Base-by-base conservation (phyloP, 2,329 filamentous ascomycete genomes). In the Shiraia sp. region DNA sequence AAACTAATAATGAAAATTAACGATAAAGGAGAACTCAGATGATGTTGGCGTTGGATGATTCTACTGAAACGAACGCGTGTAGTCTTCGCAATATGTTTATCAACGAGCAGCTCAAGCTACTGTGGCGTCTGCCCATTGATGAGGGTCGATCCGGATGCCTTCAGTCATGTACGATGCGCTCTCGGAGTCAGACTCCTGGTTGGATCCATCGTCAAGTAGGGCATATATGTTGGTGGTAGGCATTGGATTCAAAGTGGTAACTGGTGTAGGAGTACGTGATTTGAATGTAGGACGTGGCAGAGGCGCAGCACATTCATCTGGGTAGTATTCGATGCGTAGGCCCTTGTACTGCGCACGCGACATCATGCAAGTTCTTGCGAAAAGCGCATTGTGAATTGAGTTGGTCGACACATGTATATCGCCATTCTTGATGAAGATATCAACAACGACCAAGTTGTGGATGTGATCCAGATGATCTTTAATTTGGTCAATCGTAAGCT, bases 401-500 rank as follows among this genome's bases (percentile, higher is more conserved):
- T 91, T 95, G 6, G 85, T 88, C 40, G 80, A 83, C 51, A 95
- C 82, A 64, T 81, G 81, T 44, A 80, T 86, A 64, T 83, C 80
- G 3, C 76, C 75, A 13, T 76, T 72, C 2, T 70, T 67, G 64
- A 87, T 85, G 36, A 51, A 49, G 31, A 93, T 71, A 30, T 79
- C 79, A 57, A 93, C 75, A 9, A 95, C 79, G 15, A 85, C 74
- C 1, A 95, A 76, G 48, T 88, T 88, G 72, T 92, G 84, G 46
- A 95, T 92, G 63, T 95, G 89, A 16, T 90, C 85, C 26, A 93
- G 76, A 55, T 95, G 87, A 4, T 84, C 78, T 9, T 86, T 82
- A 49, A 95, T 82, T 12, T 71, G 69, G 6, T 79, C 71, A 51
- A 84, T 84, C 0, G 83, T 89, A 52, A 87, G 38, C 72, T 77